Evolutionary conservation across 768 basidiomycete genomes (phyloP).

Genomic region (Lepiota brunneoincarnata): DNA sequence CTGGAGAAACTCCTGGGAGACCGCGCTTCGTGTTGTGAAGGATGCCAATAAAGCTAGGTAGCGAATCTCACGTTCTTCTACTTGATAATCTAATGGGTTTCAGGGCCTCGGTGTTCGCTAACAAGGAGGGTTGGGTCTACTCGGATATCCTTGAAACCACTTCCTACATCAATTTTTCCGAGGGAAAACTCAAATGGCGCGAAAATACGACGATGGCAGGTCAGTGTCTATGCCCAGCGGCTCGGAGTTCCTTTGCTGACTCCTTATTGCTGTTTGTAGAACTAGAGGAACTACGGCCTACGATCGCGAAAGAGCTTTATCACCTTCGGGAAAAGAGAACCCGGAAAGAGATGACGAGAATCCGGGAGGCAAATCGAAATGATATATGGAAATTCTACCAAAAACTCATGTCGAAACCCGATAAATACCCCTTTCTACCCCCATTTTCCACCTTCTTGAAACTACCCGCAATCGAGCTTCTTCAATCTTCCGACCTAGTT

Average conservation of each 20-base stretch:
- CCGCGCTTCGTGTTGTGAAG: slow-evolving; percentile 6
- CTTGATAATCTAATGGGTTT: not conserved
- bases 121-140: slow-evolving; percentile 38
- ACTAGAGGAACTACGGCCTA: slow-evolving; percentile 16
- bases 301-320: slow-evolving; percentile 26
- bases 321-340: slow-evolving; percentile 18
- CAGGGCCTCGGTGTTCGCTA: slow-evolving; percentile 36
- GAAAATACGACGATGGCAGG: slow-evolving; percentile 38
- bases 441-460: slow-evolving; percentile 44
- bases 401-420: slow-evolving; percentile 34
- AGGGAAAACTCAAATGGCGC: slow-evolving; percentile 33
- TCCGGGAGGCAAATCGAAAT: slow-evolving; percentile 24
- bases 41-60: slow-evolving; percentile 17
- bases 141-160: slow-evolving; percentile 38
- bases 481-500: slow-evolving; percentile 26
- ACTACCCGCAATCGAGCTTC: slow-evolving; percentile 41
- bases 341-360: slow-evolving; percentile 18
- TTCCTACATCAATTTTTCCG: slow-evolving; percentile 36
- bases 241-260: no score
- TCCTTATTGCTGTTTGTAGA: slow-evolving; percentile 17
- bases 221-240: slow-evolving; percentile 22
- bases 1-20: slow-evolving; percentile 18
- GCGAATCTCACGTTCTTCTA: slow-evolving; percentile 2
- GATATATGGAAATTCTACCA: slow-evolving; percentile 44
- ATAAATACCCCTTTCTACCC: slow-evolving; percentile 34